Percentiles rank a stretch among this genome's conserved stretches.
These are phyloP conservation scores for Santalum album DNA, from an alignment of 164 flowering plant genomes.

Conservation along the genomic window DNA sequence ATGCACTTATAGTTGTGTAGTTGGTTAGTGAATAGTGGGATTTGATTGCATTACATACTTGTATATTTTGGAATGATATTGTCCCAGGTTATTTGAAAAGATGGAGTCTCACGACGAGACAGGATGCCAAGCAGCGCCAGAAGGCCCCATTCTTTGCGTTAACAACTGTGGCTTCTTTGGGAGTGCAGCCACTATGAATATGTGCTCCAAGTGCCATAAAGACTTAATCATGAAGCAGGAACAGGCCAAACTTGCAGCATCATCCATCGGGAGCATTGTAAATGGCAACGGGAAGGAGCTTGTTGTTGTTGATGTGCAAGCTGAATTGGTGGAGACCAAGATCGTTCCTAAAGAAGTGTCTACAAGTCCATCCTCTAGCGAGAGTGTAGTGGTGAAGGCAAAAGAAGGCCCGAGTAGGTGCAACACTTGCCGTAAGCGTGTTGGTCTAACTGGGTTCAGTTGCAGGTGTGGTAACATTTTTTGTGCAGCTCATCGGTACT, in stretches of 20 bases:
- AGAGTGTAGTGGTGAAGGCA: conserved; percentile 19
- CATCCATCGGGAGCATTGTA: conserved; percentile 41
- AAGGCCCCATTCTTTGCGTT: conserved; percentile 42
- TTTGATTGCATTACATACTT: background rate
- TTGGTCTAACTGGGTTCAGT: conserved; percentile 48
- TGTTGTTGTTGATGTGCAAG: conserved; percentile 13
- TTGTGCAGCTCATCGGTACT: conserved; percentile 43
- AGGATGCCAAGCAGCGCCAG: conserved; percentile 48
- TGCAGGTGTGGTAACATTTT: conserved; percentile 48
- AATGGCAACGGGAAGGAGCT: conserved; percentile 32
- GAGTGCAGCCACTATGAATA: conserved; percentile 50
- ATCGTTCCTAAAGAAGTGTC: conserved; percentile 12
- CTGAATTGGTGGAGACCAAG: conserved; percentile 16
- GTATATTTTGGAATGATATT: conserved; percentile 2
- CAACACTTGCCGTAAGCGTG: conserved; percentile 39
- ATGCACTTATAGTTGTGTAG: background rate
- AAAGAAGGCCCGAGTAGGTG: conserved; percentile 46
- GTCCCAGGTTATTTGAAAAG: conserved; percentile 18
- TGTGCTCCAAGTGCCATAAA: conserved; percentile 60
- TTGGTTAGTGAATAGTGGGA: too few relatives aligned
- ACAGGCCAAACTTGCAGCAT: conserved; percentile 41
- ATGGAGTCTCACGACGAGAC: conserved; percentile 49
- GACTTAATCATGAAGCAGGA: conserved; percentile 41
- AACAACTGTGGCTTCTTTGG: conserved; percentile 62
- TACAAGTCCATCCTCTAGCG: conserved; percentile 13